These are phyloP conservation scores for Thermomyces lanuginosus DNA, from an alignment of 2,329 filamentous ascomycete genomes.

Conservation along the genomic window DNA sequence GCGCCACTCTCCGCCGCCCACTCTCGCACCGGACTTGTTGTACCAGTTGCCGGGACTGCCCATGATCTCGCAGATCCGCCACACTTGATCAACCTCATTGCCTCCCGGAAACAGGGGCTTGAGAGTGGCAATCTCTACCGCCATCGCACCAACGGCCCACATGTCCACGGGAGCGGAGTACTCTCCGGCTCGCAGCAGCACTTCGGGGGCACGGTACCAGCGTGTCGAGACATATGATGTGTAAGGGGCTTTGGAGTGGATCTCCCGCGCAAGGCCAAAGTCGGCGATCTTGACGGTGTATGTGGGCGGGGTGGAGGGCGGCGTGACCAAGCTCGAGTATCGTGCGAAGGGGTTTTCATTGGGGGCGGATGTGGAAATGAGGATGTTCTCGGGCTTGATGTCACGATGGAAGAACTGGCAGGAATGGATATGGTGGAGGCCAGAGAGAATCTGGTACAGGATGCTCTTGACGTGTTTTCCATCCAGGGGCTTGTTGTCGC, in stretches of 20 bases:
- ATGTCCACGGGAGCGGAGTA: conserved; percentile 97
- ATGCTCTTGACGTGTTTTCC: conserved; percentile 92
- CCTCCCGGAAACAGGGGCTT: conserved; percentile 94
- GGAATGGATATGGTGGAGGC: conserved; percentile 90
- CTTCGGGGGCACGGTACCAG: conserved; percentile 90
- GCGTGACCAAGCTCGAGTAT: conserved; percentile 85
- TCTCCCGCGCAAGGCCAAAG: conserved; percentile 93
- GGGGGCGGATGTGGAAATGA: conserved; percentile 78
- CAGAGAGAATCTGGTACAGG: conserved; percentile 88
- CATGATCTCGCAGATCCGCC: conserved; percentile 98
- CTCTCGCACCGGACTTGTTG: conserved; percentile 69
- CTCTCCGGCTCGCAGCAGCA: conserved; percentile 80
- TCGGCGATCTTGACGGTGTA: conserved; percentile 98
- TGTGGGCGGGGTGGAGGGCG: conserved; percentile 77
- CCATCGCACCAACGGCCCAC: conserved; percentile 97
- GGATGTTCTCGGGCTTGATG: conserved; percentile 97
- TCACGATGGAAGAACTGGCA: conserved; percentile 97
- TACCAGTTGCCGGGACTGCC: conserved; percentile 97
- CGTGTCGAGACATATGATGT: conserved; percentile 96
- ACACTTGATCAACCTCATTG: conserved; percentile 97
- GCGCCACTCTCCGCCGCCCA: conserved; percentile 94
- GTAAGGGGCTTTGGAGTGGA: conserved; percentile 87
- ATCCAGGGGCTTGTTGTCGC: conserved; percentile 88
- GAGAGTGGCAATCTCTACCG: conserved; percentile 87
- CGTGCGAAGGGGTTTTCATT: conserved; percentile 81